Conservation (phyloP, 192 early-diverging fungal species). For the Phlyctochytrium arcticum region DNA sequence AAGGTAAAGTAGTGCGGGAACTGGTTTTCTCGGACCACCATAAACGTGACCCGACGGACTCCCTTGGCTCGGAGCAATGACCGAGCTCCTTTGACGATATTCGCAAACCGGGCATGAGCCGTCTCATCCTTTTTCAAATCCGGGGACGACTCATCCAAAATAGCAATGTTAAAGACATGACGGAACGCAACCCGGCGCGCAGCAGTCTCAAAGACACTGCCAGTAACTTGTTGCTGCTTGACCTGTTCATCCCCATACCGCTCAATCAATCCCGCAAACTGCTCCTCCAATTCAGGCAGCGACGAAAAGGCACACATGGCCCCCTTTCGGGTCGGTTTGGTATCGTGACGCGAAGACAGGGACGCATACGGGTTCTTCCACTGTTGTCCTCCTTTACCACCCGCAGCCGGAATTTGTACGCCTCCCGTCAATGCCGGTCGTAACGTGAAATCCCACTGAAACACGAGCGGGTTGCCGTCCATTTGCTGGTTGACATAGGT, state of each 20-base stretch:
- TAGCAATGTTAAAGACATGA: conserved; percentile 83
- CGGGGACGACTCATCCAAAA: conserved; percentile 58
- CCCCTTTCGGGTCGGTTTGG: conserved; percentile 75
- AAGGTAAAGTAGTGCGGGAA: conserved; percentile 95
- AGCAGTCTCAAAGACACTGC: too few relatives aligned
- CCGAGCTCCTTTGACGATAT: conserved; percentile 57
- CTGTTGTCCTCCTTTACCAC: background rate
- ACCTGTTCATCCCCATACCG: conserved; percentile 45
- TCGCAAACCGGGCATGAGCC: conserved; percentile 56
- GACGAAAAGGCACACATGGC: conserved; percentile 74
- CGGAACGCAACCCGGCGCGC: background rate
- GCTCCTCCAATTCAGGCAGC: conserved; percentile 64
- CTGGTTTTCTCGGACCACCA: conserved; percentile 76
- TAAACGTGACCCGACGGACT: conserved; percentile 86
- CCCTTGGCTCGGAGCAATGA: conserved; percentile 64
- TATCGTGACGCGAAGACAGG: conserved; percentile 53
- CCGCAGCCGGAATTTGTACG: background rate
- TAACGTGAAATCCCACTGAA: conserved; percentile 52
- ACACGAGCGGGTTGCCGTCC: conserved; percentile 25
- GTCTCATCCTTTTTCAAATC: conserved; percentile 67
- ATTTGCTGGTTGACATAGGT: conserved; percentile 62
- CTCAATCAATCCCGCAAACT: conserved; percentile 55
- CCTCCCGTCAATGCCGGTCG: conserved; percentile 26
- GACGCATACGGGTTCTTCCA: conserved; percentile 41
- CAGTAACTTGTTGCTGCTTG: background rate